phyloP scores from a whole-genome alignment of 352 stramenopile genomes.

The Phytophthora idaei region DNA sequence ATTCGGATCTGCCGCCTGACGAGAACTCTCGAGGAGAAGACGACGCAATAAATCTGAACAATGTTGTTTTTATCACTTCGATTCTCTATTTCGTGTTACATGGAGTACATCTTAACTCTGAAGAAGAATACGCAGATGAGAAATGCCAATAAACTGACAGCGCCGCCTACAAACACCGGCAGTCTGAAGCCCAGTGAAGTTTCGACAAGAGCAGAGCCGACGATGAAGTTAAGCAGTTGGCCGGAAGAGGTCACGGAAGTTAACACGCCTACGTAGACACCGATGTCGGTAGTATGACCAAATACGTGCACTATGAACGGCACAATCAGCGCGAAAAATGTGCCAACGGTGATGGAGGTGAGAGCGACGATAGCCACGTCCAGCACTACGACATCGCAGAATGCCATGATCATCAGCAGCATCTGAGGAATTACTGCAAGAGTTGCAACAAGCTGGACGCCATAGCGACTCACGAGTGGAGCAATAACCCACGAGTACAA shows the following conservation, averaged over 20 bases:
- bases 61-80: too few relatives aligned
- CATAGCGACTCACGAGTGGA: conserved; percentile 40
- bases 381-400: conserved; percentile 36
- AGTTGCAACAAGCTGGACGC: conserved; percentile 40
- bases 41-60: conserved; percentile 9
- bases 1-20: conserved; percentile 73
- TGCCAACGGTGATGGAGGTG: conserved; percentile 48
- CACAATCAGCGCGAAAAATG: conserved; percentile 55
- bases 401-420: conserved; percentile 52
- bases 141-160: conserved; percentile 43
- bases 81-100: conserved; percentile 27
- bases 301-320: conserved; percentile 57
- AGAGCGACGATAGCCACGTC: conserved; percentile 44
- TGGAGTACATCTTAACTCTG: conserved; percentile 46
- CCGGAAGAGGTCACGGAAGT: conserved; percentile 59
- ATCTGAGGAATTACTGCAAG: conserved; percentile 44
- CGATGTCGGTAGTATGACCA: conserved; percentile 41
- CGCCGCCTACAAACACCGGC: conserved; percentile 48
- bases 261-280: conserved; percentile 59
- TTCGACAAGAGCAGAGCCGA: conserved; percentile 49
- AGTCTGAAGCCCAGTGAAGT: conserved; percentile 47
- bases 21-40: conserved; percentile 12
- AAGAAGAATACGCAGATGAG: conserved; percentile 43
- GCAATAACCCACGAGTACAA: conserved; percentile 55
- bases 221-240: conserved; percentile 59